These are phyloP conservation scores for Ajuga reptans DNA, from an alignment of 305 asterid genomes.

Conservation along the genomic window DNA sequence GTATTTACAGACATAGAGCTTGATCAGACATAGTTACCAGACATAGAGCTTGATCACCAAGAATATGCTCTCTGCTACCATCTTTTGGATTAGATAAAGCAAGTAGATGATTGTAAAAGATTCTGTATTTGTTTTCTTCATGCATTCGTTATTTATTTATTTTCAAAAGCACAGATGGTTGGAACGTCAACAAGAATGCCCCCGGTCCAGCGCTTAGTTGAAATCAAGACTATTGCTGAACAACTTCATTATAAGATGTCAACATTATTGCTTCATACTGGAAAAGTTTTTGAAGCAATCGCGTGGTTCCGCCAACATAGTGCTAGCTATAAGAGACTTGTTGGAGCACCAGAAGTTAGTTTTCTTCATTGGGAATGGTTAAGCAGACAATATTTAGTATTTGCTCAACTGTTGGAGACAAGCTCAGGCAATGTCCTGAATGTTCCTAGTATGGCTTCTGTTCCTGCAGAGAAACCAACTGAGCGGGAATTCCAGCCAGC, in stretches of 20 bases:
- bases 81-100: conserved; percentile 4
- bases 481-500: conserved; percentile 81
- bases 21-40: background rate
- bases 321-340: conserved; percentile 58
- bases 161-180: conserved; percentile 49
- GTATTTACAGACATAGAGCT: background rate
- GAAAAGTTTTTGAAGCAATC: conserved; percentile 76
- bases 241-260: conserved; percentile 80
- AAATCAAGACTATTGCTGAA: conserved; percentile 81
- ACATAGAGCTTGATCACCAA: background rate
- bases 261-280: conserved; percentile 79
- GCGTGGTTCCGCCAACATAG: conserved; percentile 72
- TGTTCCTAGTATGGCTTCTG: conserved; percentile 37
- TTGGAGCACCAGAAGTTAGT: conserved; percentile 62
- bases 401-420: conserved; percentile 83
- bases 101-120: background rate
- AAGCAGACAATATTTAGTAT: conserved; percentile 80
- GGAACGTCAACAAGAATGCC: conserved; percentile 86
- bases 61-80: conserved; percentile 12
- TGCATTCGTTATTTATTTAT: background rate
- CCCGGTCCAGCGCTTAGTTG: conserved; percentile 72
- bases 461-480: conserved; percentile 62
- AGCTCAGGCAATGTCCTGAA: conserved; percentile 47
- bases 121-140: conserved; percentile 15
- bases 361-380: conserved; percentile 98